Conservation (phyloP, 305 asterid genomes). For the Solanum hybrid region DNA sequence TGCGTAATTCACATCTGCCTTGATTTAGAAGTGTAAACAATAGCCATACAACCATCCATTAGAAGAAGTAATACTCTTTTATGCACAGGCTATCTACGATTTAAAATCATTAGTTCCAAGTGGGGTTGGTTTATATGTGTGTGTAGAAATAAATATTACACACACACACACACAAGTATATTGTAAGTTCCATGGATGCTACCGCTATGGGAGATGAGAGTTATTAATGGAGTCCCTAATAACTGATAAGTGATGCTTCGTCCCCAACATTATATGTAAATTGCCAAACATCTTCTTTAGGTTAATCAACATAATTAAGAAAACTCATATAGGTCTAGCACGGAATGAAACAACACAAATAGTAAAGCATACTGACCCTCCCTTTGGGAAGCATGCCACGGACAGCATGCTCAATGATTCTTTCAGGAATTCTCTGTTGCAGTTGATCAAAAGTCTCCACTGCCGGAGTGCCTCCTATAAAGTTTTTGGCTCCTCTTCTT, state of each 20-base stretch:
- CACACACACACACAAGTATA: no score
- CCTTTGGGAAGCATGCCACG: constrained; percentile 99
- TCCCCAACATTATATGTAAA: neutral
- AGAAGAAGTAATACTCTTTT: no score
- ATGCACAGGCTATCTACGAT: neutral
- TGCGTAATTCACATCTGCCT: neutral
- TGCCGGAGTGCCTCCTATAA: constrained; percentile 83
- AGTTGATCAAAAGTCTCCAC: constrained; percentile 95
- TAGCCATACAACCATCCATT: no score
- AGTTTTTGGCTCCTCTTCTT: constrained; percentile 85
- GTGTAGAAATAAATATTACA: neutral
- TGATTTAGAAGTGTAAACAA: neutral
- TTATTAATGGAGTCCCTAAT: neutral
- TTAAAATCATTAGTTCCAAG: no score
- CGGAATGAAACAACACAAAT: neutral
- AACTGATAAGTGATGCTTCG: neutral
- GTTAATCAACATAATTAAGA: no score
- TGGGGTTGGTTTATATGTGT: neutral
- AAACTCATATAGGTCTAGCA: no score
- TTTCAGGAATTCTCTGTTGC: constrained; percentile 81
- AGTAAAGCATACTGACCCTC: constrained; percentile 43
- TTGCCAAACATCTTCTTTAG: neutral
- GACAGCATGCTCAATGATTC: constrained; percentile 94
- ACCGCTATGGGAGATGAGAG: no score
- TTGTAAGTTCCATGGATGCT: neutral